These are phyloP conservation scores for Neofusicoccum ribis DNA, from an alignment of 2,329 filamentous ascomycete genomes.

Conservation along the genomic window DNA sequence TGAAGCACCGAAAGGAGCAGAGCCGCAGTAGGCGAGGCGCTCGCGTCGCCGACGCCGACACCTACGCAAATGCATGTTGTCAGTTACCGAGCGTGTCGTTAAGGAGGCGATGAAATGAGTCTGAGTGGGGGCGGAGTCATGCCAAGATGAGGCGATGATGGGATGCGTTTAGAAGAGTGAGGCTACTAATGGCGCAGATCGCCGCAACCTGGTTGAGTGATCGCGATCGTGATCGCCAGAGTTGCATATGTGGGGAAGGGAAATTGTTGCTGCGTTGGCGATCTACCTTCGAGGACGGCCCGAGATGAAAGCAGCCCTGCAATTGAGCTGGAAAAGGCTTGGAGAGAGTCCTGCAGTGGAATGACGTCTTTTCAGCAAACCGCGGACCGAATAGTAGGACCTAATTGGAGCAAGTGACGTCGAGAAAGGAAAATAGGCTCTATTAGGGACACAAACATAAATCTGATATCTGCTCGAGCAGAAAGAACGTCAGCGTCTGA, in stretches of 20 bases:
- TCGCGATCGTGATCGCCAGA: conserved; percentile 12
- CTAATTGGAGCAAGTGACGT: background rate
- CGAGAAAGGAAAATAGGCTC: background rate
- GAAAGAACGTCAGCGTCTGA: background rate
- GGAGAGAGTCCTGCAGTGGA: conserved; percentile 65
- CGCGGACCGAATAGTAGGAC: conserved; percentile 9
- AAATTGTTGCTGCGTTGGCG: conserved; percentile 4
- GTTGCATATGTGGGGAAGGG: conserved; percentile 12
- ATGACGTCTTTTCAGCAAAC: conserved; percentile 7
- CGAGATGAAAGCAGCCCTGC: conserved; percentile 76
- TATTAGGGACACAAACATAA: conserved; percentile 52
- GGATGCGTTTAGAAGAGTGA: background rate
- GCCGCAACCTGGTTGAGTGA: background rate
- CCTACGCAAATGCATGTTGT: conserved; percentile 39
- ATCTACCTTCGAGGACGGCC: conserved; percentile 71
- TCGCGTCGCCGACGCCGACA: conserved; percentile 81
- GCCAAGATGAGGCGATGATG: background rate
- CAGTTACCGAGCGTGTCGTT: background rate
- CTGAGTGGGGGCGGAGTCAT: background rate
- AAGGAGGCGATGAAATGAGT: background rate
- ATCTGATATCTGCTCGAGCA: conserved; percentile 60
- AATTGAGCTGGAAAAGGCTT: conserved; percentile 82
- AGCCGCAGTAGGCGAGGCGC: conserved; percentile 75
- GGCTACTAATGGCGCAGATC: conserved; percentile 9
- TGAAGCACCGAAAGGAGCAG: conserved; percentile 81